These are phyloP conservation scores for Huntiella savannae DNA, from an alignment of 2,329 filamentous ascomycete species.

Conservation along the genomic window DNA sequence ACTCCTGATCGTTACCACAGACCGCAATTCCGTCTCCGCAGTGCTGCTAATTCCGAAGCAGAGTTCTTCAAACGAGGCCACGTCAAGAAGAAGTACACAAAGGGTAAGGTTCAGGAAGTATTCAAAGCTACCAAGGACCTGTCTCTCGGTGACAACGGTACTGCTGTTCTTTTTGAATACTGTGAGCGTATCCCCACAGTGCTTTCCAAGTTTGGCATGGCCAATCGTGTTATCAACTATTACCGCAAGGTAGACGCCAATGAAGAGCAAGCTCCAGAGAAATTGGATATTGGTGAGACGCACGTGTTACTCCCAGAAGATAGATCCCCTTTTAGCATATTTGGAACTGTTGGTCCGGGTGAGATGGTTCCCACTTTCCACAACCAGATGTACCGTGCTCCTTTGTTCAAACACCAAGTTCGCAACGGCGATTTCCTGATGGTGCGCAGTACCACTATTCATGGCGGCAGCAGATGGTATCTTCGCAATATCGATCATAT, in stretches of 20 bases:
- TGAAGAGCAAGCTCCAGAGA: conserved; percentile 59
- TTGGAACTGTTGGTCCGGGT: conserved; percentile 79
- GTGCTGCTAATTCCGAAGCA: conserved; percentile 45
- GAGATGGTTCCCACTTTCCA: conserved; percentile 81
- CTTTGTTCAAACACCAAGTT: conserved; percentile 71
- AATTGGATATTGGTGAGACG: conserved; percentile 72
- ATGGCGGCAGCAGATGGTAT: conserved; percentile 61
- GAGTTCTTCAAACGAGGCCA: conserved; percentile 52
- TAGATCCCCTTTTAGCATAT: conserved; percentile 86
- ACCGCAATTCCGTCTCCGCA: conserved; percentile 55
- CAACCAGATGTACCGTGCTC: conserved; percentile 88
- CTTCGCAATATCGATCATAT: conserved; percentile 81
- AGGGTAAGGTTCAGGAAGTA: conserved; percentile 59
- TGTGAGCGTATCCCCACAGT: conserved; percentile 85
- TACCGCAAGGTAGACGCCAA: conserved; percentile 62
- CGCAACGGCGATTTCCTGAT: conserved; percentile 73
- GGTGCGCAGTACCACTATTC: conserved; percentile 60
- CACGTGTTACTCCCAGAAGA: conserved; percentile 80
- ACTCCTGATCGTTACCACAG: conserved; percentile 70
- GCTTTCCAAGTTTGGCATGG: conserved; percentile 94
- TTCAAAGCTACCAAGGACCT: conserved; percentile 69
- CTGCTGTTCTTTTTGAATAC: conserved; percentile 78
- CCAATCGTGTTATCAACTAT: conserved; percentile 88
- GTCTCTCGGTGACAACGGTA: conserved; percentile 74
- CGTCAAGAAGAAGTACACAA: conserved; percentile 66